These are phyloP conservation scores for Gossypium raimondii DNA, from an alignment of 345 rosid genomes.

Conservation along the genomic window DNA sequence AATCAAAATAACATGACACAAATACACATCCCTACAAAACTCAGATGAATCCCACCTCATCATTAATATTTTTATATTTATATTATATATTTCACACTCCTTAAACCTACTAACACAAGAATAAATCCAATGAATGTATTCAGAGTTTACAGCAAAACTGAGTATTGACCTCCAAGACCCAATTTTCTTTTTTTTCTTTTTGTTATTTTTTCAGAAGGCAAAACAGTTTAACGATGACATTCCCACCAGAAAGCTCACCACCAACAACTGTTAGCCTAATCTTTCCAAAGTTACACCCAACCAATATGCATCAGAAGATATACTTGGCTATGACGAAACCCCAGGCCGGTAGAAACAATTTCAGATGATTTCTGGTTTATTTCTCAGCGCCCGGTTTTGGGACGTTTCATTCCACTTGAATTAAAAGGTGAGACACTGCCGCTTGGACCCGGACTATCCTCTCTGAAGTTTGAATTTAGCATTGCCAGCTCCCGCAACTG, in stretches of 20 bases:
- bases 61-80: neutral
- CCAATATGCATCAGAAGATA: constrained; percentile 30
- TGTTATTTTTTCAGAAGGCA: constrained; percentile 15
- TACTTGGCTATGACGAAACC: constrained; percentile 22
- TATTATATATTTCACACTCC: constrained; percentile 27
- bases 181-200: constrained; percentile 25
- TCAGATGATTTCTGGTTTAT: neutral
- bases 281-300: constrained; percentile 29
- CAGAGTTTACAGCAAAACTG: constrained; percentile 32
- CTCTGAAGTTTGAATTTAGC: constrained; percentile 86
- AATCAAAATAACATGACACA: constrained; percentile 15
- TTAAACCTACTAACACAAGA: constrained; percentile 43
- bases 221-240: constrained; percentile 23
- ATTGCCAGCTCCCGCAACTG: constrained; percentile 88
- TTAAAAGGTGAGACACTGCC: constrained; percentile 95
- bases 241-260: constrained; percentile 42
- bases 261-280: constrained; percentile 48
- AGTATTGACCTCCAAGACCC: constrained; percentile 31
- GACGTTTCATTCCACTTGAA: constrained; percentile 93
- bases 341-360: constrained; percentile 20
- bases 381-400: constrained; percentile 76
- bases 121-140: constrained; percentile 59
- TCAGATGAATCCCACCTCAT: constrained; percentile 19
- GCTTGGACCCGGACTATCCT: constrained; percentile 95
- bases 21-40: constrained; percentile 28